These are phyloP conservation scores for Termitomyces sp. DNA, from an alignment of 768 basidiomycete genomes.

Conservation along the genomic window DNA sequence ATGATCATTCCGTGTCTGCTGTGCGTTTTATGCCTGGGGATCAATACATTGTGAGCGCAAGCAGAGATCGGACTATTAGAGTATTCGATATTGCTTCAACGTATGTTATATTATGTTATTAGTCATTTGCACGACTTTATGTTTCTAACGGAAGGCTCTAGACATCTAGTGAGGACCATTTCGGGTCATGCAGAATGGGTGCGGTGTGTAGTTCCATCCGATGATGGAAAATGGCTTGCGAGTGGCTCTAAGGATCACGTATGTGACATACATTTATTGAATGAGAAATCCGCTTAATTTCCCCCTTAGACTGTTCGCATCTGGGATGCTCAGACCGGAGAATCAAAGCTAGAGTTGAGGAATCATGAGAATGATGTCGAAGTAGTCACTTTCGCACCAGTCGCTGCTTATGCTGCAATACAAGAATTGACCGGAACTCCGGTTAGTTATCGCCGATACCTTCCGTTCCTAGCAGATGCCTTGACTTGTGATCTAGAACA, in stretches of 20 bases:
- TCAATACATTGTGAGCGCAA: slow-evolving; percentile 79
- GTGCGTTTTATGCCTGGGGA: slow-evolving; percentile 85
- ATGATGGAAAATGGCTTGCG: slow-evolving; percentile 70
- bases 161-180: slow-evolving; percentile 75
- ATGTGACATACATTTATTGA: slow-evolving; percentile 17
- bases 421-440: slow-evolving; percentile 72
- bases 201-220: slow-evolving; percentile 58
- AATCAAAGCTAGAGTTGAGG: slow-evolving; percentile 77
- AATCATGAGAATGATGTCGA: slow-evolving; percentile 90
- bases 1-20: slow-evolving; percentile 88
- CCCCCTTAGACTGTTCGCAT: slow-evolving; percentile 65
- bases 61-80: slow-evolving; percentile 82
- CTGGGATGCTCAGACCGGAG: slow-evolving; percentile 70
- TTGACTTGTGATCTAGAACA: slow-evolving; percentile 33
- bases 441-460: slow-evolving; percentile 35
- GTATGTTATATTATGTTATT: slow-evolving; percentile 62
- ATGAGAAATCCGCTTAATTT: background rate
- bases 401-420: slow-evolving; percentile 70
- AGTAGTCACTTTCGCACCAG: slow-evolving; percentile 76
- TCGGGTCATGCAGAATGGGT: slow-evolving; percentile 85
- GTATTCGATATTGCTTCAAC: slow-evolving; percentile 86
- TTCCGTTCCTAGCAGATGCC: slow-evolving; percentile 8
- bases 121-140: background rate
- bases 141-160: slow-evolving; percentile 22
- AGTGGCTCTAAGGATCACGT: slow-evolving; percentile 91